These are phyloP conservation scores for Gastrodia elata DNA, from an alignment of 106 monocot species.

Conservation along the genomic window DNA sequence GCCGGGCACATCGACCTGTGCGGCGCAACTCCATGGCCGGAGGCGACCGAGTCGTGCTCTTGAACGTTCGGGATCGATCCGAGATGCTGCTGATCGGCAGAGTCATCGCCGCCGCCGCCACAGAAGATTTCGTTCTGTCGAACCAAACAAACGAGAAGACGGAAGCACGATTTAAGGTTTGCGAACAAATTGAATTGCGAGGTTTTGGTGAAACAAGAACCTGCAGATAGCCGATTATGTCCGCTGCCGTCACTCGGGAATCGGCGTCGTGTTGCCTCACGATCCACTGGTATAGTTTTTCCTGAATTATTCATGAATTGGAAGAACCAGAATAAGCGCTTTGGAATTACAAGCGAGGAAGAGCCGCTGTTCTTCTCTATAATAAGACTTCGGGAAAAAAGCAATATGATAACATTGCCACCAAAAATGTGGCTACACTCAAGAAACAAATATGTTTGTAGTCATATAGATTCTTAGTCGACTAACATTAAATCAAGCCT, in stretches of 20 bases:
- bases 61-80: constrained; percentile 19
- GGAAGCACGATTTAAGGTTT: background rate
- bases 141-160: background rate
- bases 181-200: background rate
- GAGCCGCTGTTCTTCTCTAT: too few relatives aligned
- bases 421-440: too few relatives aligned
- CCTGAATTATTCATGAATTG: too few relatives aligned
- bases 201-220: constrained; percentile 9
- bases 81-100: constrained; percentile 24
- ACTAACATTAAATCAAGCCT: too few relatives aligned
- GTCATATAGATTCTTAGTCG: too few relatives aligned
- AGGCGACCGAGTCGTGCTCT: constrained; percentile 14
- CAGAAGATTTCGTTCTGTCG: constrained; percentile 73
- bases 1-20: constrained; percentile 43
- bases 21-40: constrained; percentile 19
- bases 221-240: constrained; percentile 53
- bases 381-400: too few relatives aligned
- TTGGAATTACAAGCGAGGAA: too few relatives aligned
- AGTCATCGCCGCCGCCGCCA: constrained; percentile 62
- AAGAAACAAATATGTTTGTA: too few relatives aligned
- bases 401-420: too few relatives aligned
- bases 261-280: constrained; percentile 49
- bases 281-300: constrained; percentile 70
- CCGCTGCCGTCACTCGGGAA: constrained; percentile 35
- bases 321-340: too few relatives aligned